Conservation (phyloP, 345 rosid genomes). For the Gossypium arboreum region DNA sequence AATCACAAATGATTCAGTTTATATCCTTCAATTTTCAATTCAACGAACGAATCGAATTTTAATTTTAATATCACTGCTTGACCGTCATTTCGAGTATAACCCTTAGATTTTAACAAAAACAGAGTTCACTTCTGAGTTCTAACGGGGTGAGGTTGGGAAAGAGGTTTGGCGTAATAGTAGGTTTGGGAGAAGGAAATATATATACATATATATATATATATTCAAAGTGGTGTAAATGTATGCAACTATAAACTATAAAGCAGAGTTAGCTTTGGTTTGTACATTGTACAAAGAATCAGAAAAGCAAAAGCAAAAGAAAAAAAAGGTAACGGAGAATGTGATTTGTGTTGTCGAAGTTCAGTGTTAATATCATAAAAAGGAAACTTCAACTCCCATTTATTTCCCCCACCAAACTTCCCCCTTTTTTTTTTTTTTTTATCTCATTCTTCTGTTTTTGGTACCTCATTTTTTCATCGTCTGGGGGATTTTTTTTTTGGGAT, state of each 20-base stretch:
- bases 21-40: no score
- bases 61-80: no score
- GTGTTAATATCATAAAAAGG: conserved; percentile 9
- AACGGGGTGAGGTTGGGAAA: conserved; percentile 23
- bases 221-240: conserved; percentile 21
- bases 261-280: conserved; percentile 32
- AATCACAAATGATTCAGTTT: no score
- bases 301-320: conserved; percentile 16
- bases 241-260: conserved; percentile 24
- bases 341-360: conserved; percentile 23
- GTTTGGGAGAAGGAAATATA: conserved; percentile 1
- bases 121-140: neutral
- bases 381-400: conserved; percentile 14
- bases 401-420: conserved; percentile 9
- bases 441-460: neutral
- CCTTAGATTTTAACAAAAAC: neutral
- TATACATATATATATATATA: neutral
- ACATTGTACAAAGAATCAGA: conserved; percentile 25
- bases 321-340: conserved; percentile 34
- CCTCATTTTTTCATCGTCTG: conserved; percentile 16
- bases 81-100: neutral
- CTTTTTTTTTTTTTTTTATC: neutral
- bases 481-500: conserved; percentile 8
- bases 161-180: conserved; percentile 11
- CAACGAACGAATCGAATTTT: no score